Evolutionary conservation across 2,329 filamentous ascomycete species (phyloP).

Genomic region (Pseudogymnoascus sp.): DNA sequence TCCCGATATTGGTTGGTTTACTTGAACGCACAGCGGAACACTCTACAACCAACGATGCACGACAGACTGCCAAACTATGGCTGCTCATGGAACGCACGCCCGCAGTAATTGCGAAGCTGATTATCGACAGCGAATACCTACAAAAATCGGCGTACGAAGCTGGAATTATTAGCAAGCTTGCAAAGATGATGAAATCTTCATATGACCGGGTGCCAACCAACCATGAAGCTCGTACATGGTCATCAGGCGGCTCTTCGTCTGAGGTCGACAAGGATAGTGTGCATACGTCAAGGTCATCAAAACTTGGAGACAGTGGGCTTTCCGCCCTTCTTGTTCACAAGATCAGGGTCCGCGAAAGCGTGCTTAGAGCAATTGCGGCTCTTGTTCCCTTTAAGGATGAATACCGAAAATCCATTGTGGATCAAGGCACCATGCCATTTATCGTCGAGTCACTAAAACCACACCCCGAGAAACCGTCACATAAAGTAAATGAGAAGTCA

Average conservation of each 20-base stretch:
- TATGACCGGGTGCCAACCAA: constrained; percentile 50
- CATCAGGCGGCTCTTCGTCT: constrained; percentile 25
- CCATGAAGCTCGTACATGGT: constrained; percentile 49
- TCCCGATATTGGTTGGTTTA: constrained; percentile 63
- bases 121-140: constrained; percentile 70
- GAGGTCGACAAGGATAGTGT: not conserved
- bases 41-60: constrained; percentile 32
- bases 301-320: constrained; percentile 55
- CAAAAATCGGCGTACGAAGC: constrained; percentile 78
- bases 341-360: constrained; percentile 68
- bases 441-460: constrained; percentile 76
- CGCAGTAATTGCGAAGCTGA: constrained; percentile 67
- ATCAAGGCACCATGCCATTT: constrained; percentile 72
- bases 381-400: constrained; percentile 76
- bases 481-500: constrained; percentile 32
- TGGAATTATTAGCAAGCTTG: constrained; percentile 53
- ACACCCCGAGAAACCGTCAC: constrained; percentile 45
- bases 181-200: constrained; percentile 57
- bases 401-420: constrained; percentile 74
- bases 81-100: constrained; percentile 65
- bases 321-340: constrained; percentile 58
- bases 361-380: constrained; percentile 73
- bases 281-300: constrained; percentile 32
- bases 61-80: constrained; percentile 37
- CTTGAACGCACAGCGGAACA: constrained; percentile 43